A percentile compares a stretch with the other conserved stretches of the same genome.
phyloP scores from a whole-genome alignment of 2,329 filamentous ascomycete genomes.

The Fusarium pininemorale region DNA sequence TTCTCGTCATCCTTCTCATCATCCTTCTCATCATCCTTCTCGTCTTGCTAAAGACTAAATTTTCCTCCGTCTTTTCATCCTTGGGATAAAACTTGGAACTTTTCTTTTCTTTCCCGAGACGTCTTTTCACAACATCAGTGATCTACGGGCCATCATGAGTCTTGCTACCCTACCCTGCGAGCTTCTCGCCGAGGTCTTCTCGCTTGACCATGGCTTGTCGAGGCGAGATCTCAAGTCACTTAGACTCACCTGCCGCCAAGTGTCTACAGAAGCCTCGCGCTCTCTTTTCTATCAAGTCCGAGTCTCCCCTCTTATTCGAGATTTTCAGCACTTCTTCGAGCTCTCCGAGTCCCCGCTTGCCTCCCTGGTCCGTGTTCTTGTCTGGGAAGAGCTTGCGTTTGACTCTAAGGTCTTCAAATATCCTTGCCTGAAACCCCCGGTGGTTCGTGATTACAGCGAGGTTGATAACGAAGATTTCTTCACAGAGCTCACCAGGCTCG shows the following conservation, averaged over 20 bases:
- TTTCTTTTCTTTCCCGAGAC: not conserved
- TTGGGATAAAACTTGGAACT: not conserved
- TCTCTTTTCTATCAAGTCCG: not conserved
- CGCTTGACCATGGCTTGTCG: not conserved
- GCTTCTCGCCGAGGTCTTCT: not conserved
- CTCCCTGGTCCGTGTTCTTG: not conserved
- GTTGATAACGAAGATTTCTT: not conserved
- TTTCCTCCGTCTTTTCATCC: not conserved
- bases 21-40: not conserved
- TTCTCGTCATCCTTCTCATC: not conserved
- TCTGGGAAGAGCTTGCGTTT: constrained; percentile 11
- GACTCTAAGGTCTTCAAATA: no score
- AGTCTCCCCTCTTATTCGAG: not conserved
- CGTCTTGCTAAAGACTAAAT: not conserved
- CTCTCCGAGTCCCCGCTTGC: not conserved
- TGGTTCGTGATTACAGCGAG: not conserved
- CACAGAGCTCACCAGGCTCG: not conserved
- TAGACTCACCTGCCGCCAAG: not conserved
- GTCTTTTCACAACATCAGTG: no score
- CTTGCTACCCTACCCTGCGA: not conserved
- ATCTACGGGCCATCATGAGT: not conserved
- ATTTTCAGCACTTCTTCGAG: not conserved
- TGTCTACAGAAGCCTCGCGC: not conserved
- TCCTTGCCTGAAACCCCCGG: not conserved
- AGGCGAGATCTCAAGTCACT: constrained; percentile 3